Base-by-base conservation (phyloP, 169 alveolate genomes). In the Cryptosporidium tyzzeri region DNA sequence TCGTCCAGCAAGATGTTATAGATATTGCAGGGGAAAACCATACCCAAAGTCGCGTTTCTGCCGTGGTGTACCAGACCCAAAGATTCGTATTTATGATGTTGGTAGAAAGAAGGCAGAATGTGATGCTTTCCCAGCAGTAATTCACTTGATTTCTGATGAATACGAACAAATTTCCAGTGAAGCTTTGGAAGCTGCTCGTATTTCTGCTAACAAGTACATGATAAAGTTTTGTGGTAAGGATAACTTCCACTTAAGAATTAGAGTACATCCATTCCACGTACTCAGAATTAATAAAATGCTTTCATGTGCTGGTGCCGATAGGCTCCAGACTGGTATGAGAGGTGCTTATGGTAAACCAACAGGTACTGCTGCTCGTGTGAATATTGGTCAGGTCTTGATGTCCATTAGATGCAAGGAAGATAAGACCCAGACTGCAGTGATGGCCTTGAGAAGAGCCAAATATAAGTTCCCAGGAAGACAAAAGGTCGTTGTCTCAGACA, bases 261-360 rank as follows among this genome's bases (percentile, higher is more conserved):
- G 99, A 91, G 98, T 97, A 7, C 99, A 99, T 92, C 99, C 99
- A 26, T 98, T 97, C 98, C 99, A 98, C 95, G 99, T 98, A 75
- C 94, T 98, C 85, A 98, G 99, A 86, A 98, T 98, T 94, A 98
- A 98, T 96, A 98, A 98, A 92, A 98, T 98, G 99, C 99, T 98
- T 95, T 97, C 99, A 58, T 98, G 99, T 93, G 99, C 99, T 48
- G 99, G 99, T 70, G 99, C 99, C 48, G 99, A 98, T 96, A 95
- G 99, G 94, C 98, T 98, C 68, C 98, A 98, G 92, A 96, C 98
- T n/a, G 99, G 99, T 92, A 98, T 98, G 99, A 97, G 99, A 92
- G 99, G 99, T 41, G 99, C 99, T 85, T 98, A 96, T 92, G 99
- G 99, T 71, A 98, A 98, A 95, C 99, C 99, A 16, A 96, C 96